phyloP scores from a whole-genome alignment of 345 rosid species.

The Cardiospermum halicacabum region DNA sequence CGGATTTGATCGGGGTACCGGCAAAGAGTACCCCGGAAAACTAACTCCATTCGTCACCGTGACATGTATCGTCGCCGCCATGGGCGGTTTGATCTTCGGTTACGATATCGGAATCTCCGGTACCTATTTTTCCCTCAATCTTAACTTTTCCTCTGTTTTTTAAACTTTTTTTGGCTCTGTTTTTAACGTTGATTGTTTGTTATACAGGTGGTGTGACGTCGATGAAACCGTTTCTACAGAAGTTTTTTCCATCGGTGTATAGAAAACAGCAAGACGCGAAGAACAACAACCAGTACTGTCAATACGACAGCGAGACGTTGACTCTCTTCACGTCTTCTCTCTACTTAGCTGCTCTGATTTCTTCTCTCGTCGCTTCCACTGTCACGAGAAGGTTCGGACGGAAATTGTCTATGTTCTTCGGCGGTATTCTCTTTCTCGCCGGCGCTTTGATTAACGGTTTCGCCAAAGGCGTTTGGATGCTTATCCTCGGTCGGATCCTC shows the following conservation, averaged over 20 bases:
- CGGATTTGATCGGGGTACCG: constrained; percentile 45
- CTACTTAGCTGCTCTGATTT: constrained; percentile 72
- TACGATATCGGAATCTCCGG: constrained; percentile 97
- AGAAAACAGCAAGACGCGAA: constrained; percentile 29
- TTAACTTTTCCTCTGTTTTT: not conserved
- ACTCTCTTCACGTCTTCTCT: constrained; percentile 93
- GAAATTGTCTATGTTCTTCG: constrained; percentile 78
- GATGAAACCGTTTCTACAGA: constrained; percentile 59
- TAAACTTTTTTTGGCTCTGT: not conserved
- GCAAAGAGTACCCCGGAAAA: constrained; percentile 75
- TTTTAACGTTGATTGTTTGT: not conserved
- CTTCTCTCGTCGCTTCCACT: constrained; percentile 76
- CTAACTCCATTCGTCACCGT: constrained; percentile 68
- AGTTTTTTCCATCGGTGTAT: constrained; percentile 70
- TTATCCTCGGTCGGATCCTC: constrained; percentile 77
- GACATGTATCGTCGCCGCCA: constrained; percentile 91
- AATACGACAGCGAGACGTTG: constrained; percentile 62
- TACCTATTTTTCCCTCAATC: too few relatives aligned
- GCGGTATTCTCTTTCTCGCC: constrained; percentile 71
- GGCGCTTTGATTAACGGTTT: constrained; percentile 87
- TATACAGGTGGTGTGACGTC: constrained; percentile 87
- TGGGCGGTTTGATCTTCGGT: constrained; percentile 98
- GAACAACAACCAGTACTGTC: constrained; percentile 62
- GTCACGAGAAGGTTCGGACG: constrained; percentile 78
- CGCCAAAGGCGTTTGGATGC: constrained; percentile 82